These are phyloP conservation scores for Trametes coccinea DNA, from an alignment of 768 basidiomycete species.

Conservation along the genomic window DNA sequence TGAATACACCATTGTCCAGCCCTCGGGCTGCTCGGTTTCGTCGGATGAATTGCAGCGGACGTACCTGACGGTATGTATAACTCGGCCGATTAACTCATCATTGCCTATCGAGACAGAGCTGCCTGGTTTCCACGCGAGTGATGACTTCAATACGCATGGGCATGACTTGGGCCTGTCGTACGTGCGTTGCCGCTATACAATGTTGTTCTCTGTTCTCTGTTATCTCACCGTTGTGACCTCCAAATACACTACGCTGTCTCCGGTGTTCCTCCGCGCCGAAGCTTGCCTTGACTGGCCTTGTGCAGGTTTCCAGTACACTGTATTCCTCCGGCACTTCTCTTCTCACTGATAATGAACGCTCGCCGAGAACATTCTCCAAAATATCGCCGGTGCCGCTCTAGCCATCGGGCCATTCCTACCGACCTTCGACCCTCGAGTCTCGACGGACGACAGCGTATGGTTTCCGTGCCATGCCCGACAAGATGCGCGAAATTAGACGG, in stretches of 20 bases:
- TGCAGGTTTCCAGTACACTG: constrained; percentile 4
- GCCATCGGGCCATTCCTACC: not conserved
- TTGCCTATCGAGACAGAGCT: constrained; percentile 7
- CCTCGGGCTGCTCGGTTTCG: not conserved
- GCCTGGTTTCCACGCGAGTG: not conserved
- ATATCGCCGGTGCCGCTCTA: constrained; percentile 10
- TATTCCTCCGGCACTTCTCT: constrained; percentile 5
- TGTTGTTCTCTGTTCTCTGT: too few relatives aligned
- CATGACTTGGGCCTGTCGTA: not conserved
- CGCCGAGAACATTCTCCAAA: constrained; percentile 13
- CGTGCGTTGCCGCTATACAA: not conserved
- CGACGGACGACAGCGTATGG: too few relatives aligned
- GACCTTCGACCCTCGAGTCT: too few relatives aligned
- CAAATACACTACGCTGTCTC: not conserved
- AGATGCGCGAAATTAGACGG: not conserved
- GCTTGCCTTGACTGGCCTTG: not conserved
- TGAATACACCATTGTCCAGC: not conserved
- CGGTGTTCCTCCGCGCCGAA: constrained; percentile 10
- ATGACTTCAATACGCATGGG: not conserved
- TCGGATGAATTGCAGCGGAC: not conserved
- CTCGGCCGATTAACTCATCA: not conserved
- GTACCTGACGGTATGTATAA: not conserved
- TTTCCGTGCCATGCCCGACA: not conserved
- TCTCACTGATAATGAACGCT: not conserved
- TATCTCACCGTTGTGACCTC: not conserved